phyloP scores from a whole-genome alignment of 1,284 basidiomycete species.

The Takashimella koratensis region DNA sequence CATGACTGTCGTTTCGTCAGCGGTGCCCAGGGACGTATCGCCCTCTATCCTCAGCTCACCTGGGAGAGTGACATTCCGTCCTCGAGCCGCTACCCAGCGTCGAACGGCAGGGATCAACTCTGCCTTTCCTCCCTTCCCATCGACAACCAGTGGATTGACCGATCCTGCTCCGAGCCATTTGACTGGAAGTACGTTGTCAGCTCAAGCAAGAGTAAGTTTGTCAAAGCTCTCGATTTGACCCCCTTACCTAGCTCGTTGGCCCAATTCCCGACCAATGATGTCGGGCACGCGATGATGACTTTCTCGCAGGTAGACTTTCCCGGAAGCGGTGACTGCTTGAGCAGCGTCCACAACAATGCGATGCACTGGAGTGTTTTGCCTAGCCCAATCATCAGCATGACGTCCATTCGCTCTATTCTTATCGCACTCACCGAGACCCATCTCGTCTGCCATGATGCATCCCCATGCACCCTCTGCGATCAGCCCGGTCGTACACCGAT shows the following conservation, averaged over 20 bases:
- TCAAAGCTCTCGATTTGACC: too few species aligned
- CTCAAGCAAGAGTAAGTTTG: too few species aligned
- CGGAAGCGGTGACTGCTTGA: conserved; percentile 89
- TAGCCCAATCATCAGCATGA: conserved; percentile 10
- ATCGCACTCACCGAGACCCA: conserved; percentile 71
- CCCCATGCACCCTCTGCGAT: conserved; percentile 88
- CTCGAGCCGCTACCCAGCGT: conserved; percentile 80
- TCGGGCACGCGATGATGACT: conserved; percentile 96
- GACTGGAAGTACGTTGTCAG: too few species aligned
- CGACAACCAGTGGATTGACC: conserved; percentile 74
- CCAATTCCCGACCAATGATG: conserved; percentile 97
- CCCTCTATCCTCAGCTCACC: conserved; percentile 53
- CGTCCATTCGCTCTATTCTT: background rate
- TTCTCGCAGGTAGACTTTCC: conserved; percentile 90
- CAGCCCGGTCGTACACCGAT: conserved; percentile 91
- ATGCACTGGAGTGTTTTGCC: conserved; percentile 95
- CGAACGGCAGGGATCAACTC: conserved; percentile 73
- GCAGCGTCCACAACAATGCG: conserved; percentile 89
- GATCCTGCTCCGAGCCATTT: conserved; percentile 91
- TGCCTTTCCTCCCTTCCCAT: conserved; percentile 82
- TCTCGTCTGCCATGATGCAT: conserved; percentile 99
- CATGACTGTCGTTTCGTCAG: conserved; percentile 64
- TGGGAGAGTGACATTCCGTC: conserved; percentile 82
- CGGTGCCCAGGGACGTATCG: background rate
- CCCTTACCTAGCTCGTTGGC: conserved; percentile 84